Evolutionary conservation across 202 grass and related monocot genomes (phyloP), one percentile per base, ranked within the genome.

Genomic region (Alloteropsis angusta): DNA sequence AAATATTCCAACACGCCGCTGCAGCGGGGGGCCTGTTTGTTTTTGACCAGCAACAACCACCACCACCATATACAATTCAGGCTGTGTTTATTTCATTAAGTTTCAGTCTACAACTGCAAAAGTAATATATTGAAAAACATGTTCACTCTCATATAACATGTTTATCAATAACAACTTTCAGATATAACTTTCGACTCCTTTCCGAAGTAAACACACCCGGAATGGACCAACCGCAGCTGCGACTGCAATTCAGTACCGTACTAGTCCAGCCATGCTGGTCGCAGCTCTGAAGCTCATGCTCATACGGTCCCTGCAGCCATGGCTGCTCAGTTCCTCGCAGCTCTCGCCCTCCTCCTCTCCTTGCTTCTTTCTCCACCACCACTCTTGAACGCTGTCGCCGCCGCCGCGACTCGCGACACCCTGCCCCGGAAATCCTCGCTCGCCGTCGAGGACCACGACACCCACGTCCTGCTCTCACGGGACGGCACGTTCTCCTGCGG

Each of bases 401-500:
- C 43, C 4, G 5, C 35, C 3, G 15, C 49, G 8, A 1, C 52
- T 25, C 0, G 30, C 7, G 42, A 87, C 37, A 39, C 42, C 6
- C 80, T 90, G 0, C 45, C 16, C 9, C 81, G 56, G 26, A 82
- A 69, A 25, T 72, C 84, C 15, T 73, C 49, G n/a, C 71, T 90
- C 21, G 0, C 15, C 41, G 71, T 87, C 0, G 84, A 90, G n/a
- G 70, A 84, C 22, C 18, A 87, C 4, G 36, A 76, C 34, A 80
- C 84, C 28, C 39, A 74, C 35, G 30, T 78, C 16, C 85, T 96
- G 15, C 61, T 38, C 30, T 96, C 93, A 19, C 39, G 32, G 3
- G 83, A 72, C 38, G 75, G 79, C 50, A 77, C 78, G n/a, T 96
- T 92, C 72, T 82, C 86, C n/a, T 88, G 87, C 15, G 89, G 89